A percentile compares a stretch with the other conserved stretches of the same genome.
These are phyloP conservation scores for Vanrija humicola DNA, from an alignment of 1,284 basidiomycete species.

Conservation along the genomic window DNA sequence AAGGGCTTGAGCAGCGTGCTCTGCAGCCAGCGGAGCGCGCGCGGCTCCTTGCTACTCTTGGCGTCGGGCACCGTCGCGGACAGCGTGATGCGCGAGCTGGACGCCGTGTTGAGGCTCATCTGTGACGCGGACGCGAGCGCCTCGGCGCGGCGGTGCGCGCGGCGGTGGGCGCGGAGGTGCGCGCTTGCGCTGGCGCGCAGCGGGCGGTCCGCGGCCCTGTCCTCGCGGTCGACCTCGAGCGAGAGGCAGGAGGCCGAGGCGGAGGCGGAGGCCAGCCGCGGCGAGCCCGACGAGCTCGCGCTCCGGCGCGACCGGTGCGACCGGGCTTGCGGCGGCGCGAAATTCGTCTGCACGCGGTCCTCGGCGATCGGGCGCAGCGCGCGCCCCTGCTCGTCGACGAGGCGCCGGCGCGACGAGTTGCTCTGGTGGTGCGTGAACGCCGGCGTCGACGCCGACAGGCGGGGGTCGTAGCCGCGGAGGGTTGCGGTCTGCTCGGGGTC, in stretches of 20 bases:
- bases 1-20: constrained; percentile 1
- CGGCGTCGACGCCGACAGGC: too few species aligned
- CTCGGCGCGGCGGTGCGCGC: neutral
- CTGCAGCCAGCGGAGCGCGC: neutral
- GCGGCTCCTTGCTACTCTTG: neutral
- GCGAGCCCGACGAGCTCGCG: neutral
- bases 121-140: neutral
- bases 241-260: neutral
- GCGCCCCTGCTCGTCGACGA: too few species aligned
- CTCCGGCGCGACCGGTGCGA: neutral
- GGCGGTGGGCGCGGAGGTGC: neutral
- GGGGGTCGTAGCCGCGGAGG: too few species aligned
- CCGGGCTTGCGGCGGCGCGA: too few species aligned
- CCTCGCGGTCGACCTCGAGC: neutral
- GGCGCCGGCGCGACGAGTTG: too few species aligned
- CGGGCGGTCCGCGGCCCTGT: neutral
- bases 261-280: neutral
- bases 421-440: too few species aligned
- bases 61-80: neutral
- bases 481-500: too few species aligned
- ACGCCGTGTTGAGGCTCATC: too few species aligned
- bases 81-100: too few species aligned
- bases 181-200: constrained; percentile 4
- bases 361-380: too few species aligned
- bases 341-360: too few species aligned